Evolutionary conservation across 768 basidiomycete genomes (phyloP).

Genomic region (Strobilomyces echinocephalus): DNA sequence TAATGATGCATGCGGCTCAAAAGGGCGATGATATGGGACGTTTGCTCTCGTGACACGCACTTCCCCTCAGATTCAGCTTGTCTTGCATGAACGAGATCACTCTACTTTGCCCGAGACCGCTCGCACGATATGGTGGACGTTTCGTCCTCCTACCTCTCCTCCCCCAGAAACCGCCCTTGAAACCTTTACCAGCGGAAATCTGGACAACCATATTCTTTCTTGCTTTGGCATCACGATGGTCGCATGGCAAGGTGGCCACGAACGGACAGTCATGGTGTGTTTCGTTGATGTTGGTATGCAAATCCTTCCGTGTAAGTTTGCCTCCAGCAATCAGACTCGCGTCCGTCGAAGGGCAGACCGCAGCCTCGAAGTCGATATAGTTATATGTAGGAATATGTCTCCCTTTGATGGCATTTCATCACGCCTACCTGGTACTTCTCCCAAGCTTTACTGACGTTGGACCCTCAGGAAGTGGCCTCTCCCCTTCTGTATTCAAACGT

Average conservation of each 20-base stretch:
- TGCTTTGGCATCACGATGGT: conserved; percentile 18
- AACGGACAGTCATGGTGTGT: conserved; percentile 15
- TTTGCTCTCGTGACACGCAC: conserved; percentile 5
- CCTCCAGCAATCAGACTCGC: background rate
- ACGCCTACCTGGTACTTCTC: background rate
- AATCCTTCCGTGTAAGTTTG: conserved; percentile 35
- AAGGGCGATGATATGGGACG: background rate
- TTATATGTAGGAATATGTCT: background rate
- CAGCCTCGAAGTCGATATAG: background rate
- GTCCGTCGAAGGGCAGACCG: background rate
- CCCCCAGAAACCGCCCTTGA: conserved; percentile 46
- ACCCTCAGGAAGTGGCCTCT: conserved; percentile 53
- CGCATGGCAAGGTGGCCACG: conserved; percentile 5
- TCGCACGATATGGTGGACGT: conserved; percentile 52
- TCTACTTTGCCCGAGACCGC: conserved; percentile 64
- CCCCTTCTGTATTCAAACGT: conserved; percentile 64
- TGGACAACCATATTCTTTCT: conserved; percentile 60
- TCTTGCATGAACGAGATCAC: conserved; percentile 36
- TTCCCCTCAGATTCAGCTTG: background rate
- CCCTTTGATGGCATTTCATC: conserved; percentile 1
- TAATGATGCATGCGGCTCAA: background rate
- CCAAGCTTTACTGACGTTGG: conserved; percentile 12
- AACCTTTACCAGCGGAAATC: conserved; percentile 62
- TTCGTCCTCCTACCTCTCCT: conserved; percentile 67
- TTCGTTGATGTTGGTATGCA: conserved; percentile 37